Conservation (phyloP, 129 eudicot genomes). For the Daucus carota region DH1_v3.0 NC_030382.2:58432501-58433000, state of each 20-base stretch:
- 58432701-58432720: not conserved
- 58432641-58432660: conserved; percentile 34
- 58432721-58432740: not conserved
- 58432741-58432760: not conserved
- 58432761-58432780: conserved; percentile 40
- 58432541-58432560: not conserved
- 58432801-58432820: conserved; percentile 44
- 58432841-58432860: conserved; percentile 40
- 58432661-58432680: conserved; percentile 28
- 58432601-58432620: not conserved
- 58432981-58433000: conserved; percentile 23
- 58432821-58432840: conserved; percentile 43
- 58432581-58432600: not conserved
- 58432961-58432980: conserved; percentile 36
- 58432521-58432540: not conserved
- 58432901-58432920: not conserved
- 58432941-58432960: conserved; percentile 18
- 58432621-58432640: conserved; percentile 37
- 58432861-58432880: conserved; percentile 30
- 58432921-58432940: not conserved
- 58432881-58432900: not conserved
- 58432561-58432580: conserved; percentile 11
- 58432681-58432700: not conserved
- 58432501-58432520: too few species aligned
- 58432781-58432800: conserved; percentile 29